Conservation (phyloP, 768 basidiomycete genomes). For the Amanita exitialis region DNA sequence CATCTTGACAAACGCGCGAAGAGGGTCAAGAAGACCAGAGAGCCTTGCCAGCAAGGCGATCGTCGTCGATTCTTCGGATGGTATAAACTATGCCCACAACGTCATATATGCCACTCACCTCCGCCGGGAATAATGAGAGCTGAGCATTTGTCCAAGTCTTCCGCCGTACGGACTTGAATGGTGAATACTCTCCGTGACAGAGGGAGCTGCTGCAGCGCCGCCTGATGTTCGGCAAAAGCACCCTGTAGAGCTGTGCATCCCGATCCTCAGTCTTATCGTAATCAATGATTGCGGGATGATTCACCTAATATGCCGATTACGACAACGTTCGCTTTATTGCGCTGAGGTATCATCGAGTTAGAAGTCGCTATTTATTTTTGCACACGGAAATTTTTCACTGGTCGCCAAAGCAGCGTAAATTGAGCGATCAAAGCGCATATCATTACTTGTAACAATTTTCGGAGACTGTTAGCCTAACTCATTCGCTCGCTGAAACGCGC, state of each 20-base stretch:
- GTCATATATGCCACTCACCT: slow-evolving; percentile 29
- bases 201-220: slow-evolving; percentile 50
- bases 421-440: neutral
- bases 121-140: slow-evolving; percentile 93
- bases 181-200: slow-evolving; percentile 33
- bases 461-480: no score
- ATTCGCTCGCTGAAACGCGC: no score
- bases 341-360: neutral
- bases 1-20: slow-evolving; percentile 56
- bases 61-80: slow-evolving; percentile 72
- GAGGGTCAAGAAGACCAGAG: slow-evolving; percentile 71
- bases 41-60: slow-evolving; percentile 71
- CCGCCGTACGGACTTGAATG: slow-evolving; percentile 57
- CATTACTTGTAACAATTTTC: neutral
- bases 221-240: slow-evolving; percentile 83
- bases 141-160: slow-evolving; percentile 69
- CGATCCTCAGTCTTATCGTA: slow-evolving; percentile 4
- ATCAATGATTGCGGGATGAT: slow-evolving; percentile 6
- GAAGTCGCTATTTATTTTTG: neutral
- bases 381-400: neutral
- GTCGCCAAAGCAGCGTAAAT: neutral
- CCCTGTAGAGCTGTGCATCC: slow-evolving; percentile 74
- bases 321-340: slow-evolving; percentile 4
- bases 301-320: slow-evolving; percentile 45
- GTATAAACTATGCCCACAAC: neutral